Conservation (phyloP, 108 stramenopile species). For the Conticribra guillardii region DNA sequence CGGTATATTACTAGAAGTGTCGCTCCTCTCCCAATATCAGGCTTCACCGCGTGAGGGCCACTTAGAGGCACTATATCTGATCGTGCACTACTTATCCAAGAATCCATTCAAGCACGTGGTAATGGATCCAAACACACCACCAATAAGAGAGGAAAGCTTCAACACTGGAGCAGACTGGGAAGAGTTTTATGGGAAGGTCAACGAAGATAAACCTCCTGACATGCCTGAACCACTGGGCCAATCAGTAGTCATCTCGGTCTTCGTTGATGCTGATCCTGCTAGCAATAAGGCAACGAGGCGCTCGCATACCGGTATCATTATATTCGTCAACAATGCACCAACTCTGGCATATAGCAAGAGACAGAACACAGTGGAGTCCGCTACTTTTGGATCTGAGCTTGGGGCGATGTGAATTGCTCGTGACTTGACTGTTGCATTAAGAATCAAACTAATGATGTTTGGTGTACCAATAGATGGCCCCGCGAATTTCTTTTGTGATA, state of each 20-base stretch:
- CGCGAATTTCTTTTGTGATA: constrained; percentile 3
- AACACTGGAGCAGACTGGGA: background rate
- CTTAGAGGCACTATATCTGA: constrained; percentile 11
- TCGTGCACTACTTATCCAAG: constrained; percentile 7
- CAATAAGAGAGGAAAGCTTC: background rate
- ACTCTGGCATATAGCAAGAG: constrained; percentile 33
- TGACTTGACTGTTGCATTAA: constrained; percentile 6
- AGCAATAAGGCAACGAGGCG: constrained; percentile 38
- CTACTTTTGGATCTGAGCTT: too few relatives aligned
- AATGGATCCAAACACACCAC: background rate
- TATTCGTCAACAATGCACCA: too few relatives aligned
- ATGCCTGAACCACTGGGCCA: constrained; percentile 41
- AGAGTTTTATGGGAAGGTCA: constrained; percentile 32
- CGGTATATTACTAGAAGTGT: constrained; percentile 34
- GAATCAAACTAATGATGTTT: too few relatives aligned
- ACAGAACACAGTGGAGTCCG: too few relatives aligned
- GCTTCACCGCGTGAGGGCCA: constrained; percentile 12
- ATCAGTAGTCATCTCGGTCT: constrained; percentile 26
- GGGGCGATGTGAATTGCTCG: constrained; percentile 16
- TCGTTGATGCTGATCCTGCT: constrained; percentile 53
- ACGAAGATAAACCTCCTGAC: constrained; percentile 39
- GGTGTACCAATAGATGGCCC: constrained; percentile 13
- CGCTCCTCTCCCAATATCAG: constrained; percentile 28
- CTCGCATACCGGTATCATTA: constrained; percentile 44
- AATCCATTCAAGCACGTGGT: background rate